A percentile compares a stretch with the other conserved stretches of the same genome.
phyloP scores from a whole-genome alignment of 345 rosid species.

The Moringa oleifera region DNA sequence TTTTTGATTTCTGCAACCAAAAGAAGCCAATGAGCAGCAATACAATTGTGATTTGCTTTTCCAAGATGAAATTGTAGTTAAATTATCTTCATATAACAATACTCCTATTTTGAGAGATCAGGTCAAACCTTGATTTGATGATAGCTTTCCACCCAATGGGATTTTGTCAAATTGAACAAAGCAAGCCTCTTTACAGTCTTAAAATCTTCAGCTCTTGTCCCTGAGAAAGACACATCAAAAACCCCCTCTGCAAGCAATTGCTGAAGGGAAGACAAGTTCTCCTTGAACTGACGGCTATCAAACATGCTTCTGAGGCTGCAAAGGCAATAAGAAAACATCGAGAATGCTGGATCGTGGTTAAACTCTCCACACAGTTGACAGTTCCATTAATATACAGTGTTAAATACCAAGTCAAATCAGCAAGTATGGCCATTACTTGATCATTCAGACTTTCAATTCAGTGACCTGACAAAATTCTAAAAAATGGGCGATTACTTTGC shows the following conservation, averaged over 20 bases:
- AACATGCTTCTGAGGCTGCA: conserved; percentile 80
- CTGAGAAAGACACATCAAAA: conserved; percentile 53
- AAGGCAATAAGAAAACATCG: conserved; percentile 19
- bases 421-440: background rate
- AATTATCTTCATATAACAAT: background rate
- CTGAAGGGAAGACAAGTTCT: conserved; percentile 64
- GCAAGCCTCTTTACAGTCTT: conserved; percentile 57
- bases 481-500: background rate
- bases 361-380: background rate
- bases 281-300: conserved; percentile 77
- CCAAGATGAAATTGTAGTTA: conserved; percentile 4
- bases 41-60: conserved; percentile 3
- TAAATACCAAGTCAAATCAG: background rate
- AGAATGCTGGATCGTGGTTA: background rate
- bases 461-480: background rate
- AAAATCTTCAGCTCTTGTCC: conserved; percentile 56
- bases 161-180: conserved; percentile 42
- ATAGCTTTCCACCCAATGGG: conserved; percentile 67
- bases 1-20: conserved; percentile 45
- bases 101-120: conserved; percentile 11
- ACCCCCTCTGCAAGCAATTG: conserved; percentile 75
- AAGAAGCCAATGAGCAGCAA: conserved; percentile 16
- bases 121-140: conserved; percentile 51
- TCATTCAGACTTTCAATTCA: too few relatives aligned
- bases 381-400: background rate